These are phyloP conservation scores for Cercospora citrullina DNA, from an alignment of 2,329 filamentous ascomycete species.

Conservation along the genomic window DNA sequence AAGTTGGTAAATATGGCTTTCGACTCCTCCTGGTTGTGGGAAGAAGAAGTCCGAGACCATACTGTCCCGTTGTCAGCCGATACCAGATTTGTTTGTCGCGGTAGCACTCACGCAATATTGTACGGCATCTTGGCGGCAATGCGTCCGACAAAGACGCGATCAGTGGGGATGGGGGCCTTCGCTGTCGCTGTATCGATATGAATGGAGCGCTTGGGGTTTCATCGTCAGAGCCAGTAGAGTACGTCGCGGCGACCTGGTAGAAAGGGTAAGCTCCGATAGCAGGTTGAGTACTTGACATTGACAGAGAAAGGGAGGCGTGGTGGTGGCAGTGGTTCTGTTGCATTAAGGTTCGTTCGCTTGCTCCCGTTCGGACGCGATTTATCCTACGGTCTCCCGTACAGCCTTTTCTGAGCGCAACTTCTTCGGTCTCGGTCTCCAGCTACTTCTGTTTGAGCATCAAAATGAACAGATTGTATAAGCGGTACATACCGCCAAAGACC, in stretches of 20 bases:
- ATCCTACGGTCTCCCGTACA: constrained; percentile 5
- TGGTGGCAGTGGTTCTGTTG: not conserved
- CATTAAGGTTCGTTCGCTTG: constrained; percentile 1
- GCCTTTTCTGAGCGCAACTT: not conserved
- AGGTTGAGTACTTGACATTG: not conserved
- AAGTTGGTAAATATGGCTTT: constrained; percentile 98
- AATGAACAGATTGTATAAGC: constrained; percentile 48
- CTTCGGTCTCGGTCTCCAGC: not conserved
- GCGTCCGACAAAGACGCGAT: not conserved
- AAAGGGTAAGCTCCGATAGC: not conserved
- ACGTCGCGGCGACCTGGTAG: not conserved
- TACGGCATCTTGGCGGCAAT: constrained; percentile 57
- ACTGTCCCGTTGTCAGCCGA: constrained; percentile 39
- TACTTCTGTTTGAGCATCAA: constrained; percentile 22
- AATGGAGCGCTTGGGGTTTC: constrained; percentile 4
- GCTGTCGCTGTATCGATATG: constrained; percentile 13
- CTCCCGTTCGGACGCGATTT: not conserved
- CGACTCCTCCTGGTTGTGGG: constrained; percentile 89
- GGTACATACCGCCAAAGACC: constrained; percentile 47
- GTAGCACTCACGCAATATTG: constrained; percentile 62
- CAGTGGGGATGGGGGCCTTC: not conserved
- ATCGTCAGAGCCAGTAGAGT: not conserved
- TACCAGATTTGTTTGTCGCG: not conserved
- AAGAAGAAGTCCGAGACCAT: constrained; percentile 99
- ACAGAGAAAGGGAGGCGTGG: not conserved